Conservation (phyloP, 2,329 filamentous ascomycete species). For the Amauroascus verrucosus region DNA sequence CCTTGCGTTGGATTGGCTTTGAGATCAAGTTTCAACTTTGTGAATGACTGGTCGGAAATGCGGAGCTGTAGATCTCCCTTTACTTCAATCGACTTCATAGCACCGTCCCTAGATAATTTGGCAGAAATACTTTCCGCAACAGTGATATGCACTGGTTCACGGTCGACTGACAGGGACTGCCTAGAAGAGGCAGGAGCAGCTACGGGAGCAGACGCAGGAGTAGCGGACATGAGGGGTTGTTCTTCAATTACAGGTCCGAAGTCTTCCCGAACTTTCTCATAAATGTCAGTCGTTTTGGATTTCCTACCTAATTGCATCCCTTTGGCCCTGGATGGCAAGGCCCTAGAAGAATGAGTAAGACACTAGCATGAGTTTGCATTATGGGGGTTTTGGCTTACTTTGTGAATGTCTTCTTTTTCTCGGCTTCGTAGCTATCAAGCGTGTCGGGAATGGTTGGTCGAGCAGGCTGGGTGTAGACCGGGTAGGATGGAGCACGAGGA, state of each 20-base stretch:
- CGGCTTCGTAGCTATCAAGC: slow-evolving; percentile 90
- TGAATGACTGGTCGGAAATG: slow-evolving; percentile 77
- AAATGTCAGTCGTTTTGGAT: slow-evolving; percentile 94
- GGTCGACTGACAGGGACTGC: slow-evolving; percentile 59
- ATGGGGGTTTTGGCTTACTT: slow-evolving; percentile 47
- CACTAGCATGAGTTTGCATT: background rate
- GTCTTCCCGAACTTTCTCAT: slow-evolving; percentile 86
- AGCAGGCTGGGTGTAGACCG: slow-evolving; percentile 73
- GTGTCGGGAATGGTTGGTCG: slow-evolving; percentile 66
- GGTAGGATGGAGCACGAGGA: slow-evolving; percentile 71
- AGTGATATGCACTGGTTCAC: slow-evolving; percentile 77
- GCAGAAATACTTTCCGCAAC: slow-evolving; percentile 85
- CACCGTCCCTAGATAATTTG: slow-evolving; percentile 77
- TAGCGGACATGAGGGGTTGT: slow-evolving; percentile 55
- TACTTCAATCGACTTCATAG: slow-evolving; percentile 73
- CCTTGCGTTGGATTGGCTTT: slow-evolving; percentile 66
- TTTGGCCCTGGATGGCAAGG: slow-evolving; percentile 66
- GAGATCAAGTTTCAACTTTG: slow-evolving; percentile 81
- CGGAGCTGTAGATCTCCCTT: slow-evolving; percentile 87
- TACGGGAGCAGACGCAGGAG: slow-evolving; percentile 44
- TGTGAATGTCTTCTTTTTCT: slow-evolving; percentile 85
- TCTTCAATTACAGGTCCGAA: slow-evolving; percentile 79
- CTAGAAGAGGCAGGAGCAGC: slow-evolving; percentile 44
- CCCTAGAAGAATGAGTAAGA: slow-evolving; percentile 31
- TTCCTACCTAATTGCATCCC: slow-evolving; percentile 99